These are phyloP conservation scores for Lentinula sp. DNA, from an alignment of 768 basidiomycete species.

Conservation along the genomic window DNA sequence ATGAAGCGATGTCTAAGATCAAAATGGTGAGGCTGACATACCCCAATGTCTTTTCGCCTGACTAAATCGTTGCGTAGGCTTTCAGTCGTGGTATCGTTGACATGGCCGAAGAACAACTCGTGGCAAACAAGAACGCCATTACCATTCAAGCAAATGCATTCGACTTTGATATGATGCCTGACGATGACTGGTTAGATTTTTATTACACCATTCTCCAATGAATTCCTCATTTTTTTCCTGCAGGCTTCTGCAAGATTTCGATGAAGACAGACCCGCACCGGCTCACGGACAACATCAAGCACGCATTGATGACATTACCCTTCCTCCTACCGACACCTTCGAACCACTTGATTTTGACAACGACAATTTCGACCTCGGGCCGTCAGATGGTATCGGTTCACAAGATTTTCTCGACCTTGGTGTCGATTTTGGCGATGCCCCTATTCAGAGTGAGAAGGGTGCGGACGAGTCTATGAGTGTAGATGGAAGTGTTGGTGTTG, in stretches of 20 bases:
- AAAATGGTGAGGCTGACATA: constrained; percentile 67
- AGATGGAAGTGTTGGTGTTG: constrained; percentile 64
- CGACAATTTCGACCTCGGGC: constrained; percentile 76
- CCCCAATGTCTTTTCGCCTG: not conserved
- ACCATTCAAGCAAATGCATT: constrained; percentile 74
- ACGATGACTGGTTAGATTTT: constrained; percentile 65
- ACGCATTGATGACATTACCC: constrained; percentile 82
- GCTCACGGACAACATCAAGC: constrained; percentile 78
- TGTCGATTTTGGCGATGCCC: constrained; percentile 67
- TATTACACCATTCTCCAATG: not conserved
- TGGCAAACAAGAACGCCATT: constrained; percentile 82
- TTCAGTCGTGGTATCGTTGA: constrained; percentile 95
- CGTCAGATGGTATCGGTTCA: constrained; percentile 79
- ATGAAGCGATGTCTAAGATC: constrained; percentile 91
- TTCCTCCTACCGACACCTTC: constrained; percentile 71
- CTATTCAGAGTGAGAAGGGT: constrained; percentile 22
- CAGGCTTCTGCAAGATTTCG: constrained; percentile 44
- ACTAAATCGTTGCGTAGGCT: constrained; percentile 42
- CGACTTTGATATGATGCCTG: constrained; percentile 77
- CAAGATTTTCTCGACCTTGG: constrained; percentile 80
- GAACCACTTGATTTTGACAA: constrained; percentile 55
- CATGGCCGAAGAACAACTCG: constrained; percentile 91
- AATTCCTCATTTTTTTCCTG: constrained; percentile 9
- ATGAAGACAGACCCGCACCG: constrained; percentile 56
- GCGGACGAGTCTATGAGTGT: constrained; percentile 51